These are phyloP conservation scores for Phytophthora kernoviae DNA, from an alignment of 352 stramenopile genomes.

Conservation along the genomic window DNA sequence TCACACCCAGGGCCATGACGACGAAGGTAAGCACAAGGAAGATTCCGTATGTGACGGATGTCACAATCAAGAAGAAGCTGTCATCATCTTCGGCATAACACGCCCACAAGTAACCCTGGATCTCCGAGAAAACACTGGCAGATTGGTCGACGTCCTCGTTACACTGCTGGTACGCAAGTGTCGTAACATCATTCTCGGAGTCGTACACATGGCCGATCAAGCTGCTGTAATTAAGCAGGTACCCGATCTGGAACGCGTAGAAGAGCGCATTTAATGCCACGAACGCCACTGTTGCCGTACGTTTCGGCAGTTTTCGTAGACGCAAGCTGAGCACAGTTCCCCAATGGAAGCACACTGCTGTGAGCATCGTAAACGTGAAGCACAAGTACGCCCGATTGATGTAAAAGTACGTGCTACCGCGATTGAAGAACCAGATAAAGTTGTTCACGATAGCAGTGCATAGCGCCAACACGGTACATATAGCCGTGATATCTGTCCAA, in stretches of 20 bases:
- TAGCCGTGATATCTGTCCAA: conserved; percentile 87
- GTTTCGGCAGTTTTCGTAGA: conserved; percentile 76
- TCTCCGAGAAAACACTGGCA: conserved; percentile 84
- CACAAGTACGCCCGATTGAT: conserved; percentile 78
- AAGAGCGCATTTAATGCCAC: conserved; percentile 75
- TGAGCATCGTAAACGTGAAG: conserved; percentile 91
- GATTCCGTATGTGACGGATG: conserved; percentile 77
- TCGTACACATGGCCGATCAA: conserved; percentile 80
- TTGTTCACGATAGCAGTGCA: conserved; percentile 85
- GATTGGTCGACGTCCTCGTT: conserved; percentile 59
- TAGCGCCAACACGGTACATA: conserved; percentile 80
- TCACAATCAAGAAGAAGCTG: conserved; percentile 80
- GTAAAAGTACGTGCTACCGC: conserved; percentile 82
- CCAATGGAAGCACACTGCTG: conserved; percentile 89
- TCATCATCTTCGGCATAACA: conserved; percentile 79
- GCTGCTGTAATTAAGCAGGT: conserved; percentile 66
- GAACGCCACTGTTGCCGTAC: conserved; percentile 70
- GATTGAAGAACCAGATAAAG: conserved; percentile 75
- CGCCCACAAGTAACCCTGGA: conserved; percentile 83
- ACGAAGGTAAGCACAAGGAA: conserved; percentile 80
- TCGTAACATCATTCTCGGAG: conserved; percentile 67
- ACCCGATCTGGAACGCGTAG: conserved; percentile 79
- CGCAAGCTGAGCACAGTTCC: conserved; percentile 81
- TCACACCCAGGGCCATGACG: conserved; percentile 82
- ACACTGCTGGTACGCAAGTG: conserved; percentile 81